Conservation (phyloP, 2,329 filamentous ascomycete genomes). For the Dothiorella sarmentorum region DNA sequence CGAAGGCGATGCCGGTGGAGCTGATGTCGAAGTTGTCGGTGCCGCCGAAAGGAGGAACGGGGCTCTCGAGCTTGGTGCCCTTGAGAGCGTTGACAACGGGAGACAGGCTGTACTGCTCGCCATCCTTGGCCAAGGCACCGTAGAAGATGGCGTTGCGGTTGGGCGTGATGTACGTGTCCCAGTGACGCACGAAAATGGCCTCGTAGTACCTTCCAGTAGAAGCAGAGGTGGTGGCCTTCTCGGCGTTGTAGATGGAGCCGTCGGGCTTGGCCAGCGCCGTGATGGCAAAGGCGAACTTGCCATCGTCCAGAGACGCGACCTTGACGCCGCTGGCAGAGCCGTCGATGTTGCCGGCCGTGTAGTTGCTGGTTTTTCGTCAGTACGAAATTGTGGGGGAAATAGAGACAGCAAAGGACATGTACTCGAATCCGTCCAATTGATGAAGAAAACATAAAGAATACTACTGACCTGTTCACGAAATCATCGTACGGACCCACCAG, state of each 20-base stretch:
- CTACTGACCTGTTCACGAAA: slow-evolving; percentile 32
- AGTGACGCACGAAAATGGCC: slow-evolving; percentile 74
- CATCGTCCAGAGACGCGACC: slow-evolving; percentile 35
- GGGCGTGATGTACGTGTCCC: slow-evolving; percentile 71
- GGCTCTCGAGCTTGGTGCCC: slow-evolving; percentile 58
- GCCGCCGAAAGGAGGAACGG: slow-evolving; percentile 75
- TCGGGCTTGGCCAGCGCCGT: slow-evolving; percentile 63
- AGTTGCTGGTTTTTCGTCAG: slow-evolving; percentile 29
- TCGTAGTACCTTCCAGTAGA: slow-evolving; percentile 70
- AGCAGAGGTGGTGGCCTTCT: slow-evolving; percentile 56
- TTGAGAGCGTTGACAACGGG: slow-evolving; percentile 63
- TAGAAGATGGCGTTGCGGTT: slow-evolving; percentile 73
- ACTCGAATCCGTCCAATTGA: not conserved
- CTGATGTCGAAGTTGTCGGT: slow-evolving; percentile 76
- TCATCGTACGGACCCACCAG: slow-evolving; percentile 32
- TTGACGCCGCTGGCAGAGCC: slow-evolving; percentile 50
- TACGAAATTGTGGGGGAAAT: not conserved
- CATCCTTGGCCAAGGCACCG: slow-evolving; percentile 49
- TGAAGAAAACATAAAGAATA: not conserved
- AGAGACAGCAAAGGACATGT: not conserved
- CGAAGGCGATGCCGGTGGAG: slow-evolving; percentile 63
- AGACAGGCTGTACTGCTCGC: slow-evolving; percentile 34
- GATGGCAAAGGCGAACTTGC: slow-evolving; percentile 44
- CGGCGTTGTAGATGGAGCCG: slow-evolving; percentile 66
- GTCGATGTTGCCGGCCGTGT: slow-evolving; percentile 43